These are phyloP conservation scores for Roridomyces roridus DNA, from an alignment of 768 basidiomycete species.

Conservation along the genomic window DNA sequence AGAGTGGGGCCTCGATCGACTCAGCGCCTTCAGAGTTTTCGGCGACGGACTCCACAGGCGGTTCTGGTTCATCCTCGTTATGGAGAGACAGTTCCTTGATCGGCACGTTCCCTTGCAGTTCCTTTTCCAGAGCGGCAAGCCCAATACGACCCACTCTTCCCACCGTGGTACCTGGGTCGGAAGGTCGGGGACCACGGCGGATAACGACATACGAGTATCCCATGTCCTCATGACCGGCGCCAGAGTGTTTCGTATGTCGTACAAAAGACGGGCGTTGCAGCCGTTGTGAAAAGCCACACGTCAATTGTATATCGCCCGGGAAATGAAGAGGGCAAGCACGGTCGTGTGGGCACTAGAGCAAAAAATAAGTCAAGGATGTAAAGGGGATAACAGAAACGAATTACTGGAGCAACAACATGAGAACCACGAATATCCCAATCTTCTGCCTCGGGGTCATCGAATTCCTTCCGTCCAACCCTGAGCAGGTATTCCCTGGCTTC, in stretches of 20 bases:
- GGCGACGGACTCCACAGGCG: slow-evolving; percentile 10
- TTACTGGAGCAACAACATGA: slow-evolving; percentile 89
- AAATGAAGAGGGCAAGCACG: slow-evolving; percentile 77
- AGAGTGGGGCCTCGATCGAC: slow-evolving; percentile 12
- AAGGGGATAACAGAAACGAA: slow-evolving; percentile 32
- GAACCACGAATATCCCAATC: slow-evolving; percentile 54
- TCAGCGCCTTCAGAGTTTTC: slow-evolving; percentile 12
- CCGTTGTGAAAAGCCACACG: slow-evolving; percentile 88
- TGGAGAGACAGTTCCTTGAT: slow-evolving; percentile 51
- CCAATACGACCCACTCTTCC: slow-evolving; percentile 65
- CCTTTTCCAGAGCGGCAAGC: slow-evolving; percentile 46
- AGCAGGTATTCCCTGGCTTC: slow-evolving; percentile 81
- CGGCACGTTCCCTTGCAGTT: slow-evolving; percentile 31
- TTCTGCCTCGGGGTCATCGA: slow-evolving; percentile 50
- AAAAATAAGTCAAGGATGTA: slow-evolving; percentile 1
- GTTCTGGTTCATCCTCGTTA: slow-evolving; percentile 32
- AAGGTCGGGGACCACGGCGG: slow-evolving; percentile 76
- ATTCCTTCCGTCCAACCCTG: slow-evolving; percentile 62
- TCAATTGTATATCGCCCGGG: slow-evolving; percentile 55
- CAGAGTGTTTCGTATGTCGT: slow-evolving; percentile 86
- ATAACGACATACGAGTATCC: slow-evolving; percentile 92
- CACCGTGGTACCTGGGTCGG: slow-evolving; percentile 37
- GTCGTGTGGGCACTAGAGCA: slow-evolving; percentile 89
- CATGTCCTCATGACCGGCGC: slow-evolving; percentile 83
- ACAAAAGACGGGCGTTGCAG: slow-evolving; percentile 87